phyloP scores from a whole-genome alignment of 1,284 basidiomycete genomes.

The Pholiota adiposa region DNA sequence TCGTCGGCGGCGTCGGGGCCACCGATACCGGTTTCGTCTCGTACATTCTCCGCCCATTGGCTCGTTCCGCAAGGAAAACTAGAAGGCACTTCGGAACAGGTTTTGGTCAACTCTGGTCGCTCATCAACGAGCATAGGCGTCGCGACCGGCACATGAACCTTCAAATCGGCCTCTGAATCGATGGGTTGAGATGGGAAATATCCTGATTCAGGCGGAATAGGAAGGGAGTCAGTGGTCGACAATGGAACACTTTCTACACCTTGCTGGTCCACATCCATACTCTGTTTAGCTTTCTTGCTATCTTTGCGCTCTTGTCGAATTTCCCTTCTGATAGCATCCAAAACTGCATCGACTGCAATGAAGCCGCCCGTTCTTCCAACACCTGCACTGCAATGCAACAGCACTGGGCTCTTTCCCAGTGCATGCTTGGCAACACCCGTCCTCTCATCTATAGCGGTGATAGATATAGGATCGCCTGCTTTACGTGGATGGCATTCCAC shows the following conservation, averaged over 20 bases:
- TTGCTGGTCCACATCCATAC: conserved; percentile 26
- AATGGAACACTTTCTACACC: neutral
- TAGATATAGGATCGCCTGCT: conserved; percentile 7
- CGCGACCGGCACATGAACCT: conserved; percentile 27
- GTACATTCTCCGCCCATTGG: conserved; percentile 40
- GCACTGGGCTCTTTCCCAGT: conserved; percentile 53
- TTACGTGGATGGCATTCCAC: conserved; percentile 8
- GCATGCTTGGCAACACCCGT: conserved; percentile 57
- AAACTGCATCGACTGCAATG: conserved; percentile 85
- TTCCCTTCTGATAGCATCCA: conserved; percentile 79
- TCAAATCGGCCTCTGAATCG: conserved; percentile 10
- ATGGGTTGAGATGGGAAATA: neutral
- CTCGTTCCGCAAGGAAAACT: conserved; percentile 25
- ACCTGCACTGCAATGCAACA: conserved; percentile 88
- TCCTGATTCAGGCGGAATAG: conserved; percentile 12
- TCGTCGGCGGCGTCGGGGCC: conserved; percentile 5
- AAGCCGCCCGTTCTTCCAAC: conserved; percentile 93
- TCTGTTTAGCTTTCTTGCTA: conserved; percentile 12
- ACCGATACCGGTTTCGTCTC: conserved; percentile 31
- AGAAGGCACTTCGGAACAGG: conserved; percentile 2
- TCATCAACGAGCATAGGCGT: conserved; percentile 35
- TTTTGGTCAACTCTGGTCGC: conserved; percentile 3
- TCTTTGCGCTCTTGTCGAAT: conserved; percentile 37
- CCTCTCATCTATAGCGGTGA: conserved; percentile 42
- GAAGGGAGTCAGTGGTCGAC: conserved; percentile 7